Percentiles rank a stretch among this genome's conserved stretches.
These are phyloP conservation scores for Chenopodium formosanum DNA, from an alignment of 148 eudicot species.

Conservation along the genomic window DNA sequence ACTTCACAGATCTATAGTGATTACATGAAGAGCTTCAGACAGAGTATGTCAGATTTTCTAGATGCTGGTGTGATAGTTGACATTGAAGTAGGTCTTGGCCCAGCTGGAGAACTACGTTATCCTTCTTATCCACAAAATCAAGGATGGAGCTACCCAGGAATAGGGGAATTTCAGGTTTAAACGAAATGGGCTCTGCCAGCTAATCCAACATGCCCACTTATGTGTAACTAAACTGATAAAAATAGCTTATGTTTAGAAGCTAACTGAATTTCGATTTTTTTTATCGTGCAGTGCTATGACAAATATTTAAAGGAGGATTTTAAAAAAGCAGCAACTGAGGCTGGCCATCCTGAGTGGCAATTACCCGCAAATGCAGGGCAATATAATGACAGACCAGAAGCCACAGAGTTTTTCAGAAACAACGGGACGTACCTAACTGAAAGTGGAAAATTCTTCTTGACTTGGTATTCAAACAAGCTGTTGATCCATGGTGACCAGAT, in stretches of 20 bases:
- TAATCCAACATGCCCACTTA: not conserved
- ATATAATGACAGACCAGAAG: slow-evolving; percentile 62
- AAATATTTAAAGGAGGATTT: slow-evolving; percentile 69
- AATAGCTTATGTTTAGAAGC: not conserved
- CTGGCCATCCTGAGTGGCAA: slow-evolving; percentile 72
- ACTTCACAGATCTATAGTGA: slow-evolving; percentile 66
- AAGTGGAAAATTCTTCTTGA: slow-evolving; percentile 75
- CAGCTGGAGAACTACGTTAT: not conserved
- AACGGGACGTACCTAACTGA: slow-evolving; percentile 61
- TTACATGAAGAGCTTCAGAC: slow-evolving; percentile 77
- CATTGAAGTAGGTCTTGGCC: slow-evolving; percentile 39
- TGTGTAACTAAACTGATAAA: not conserved
- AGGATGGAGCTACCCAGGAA: not conserved
- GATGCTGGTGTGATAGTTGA: slow-evolving; percentile 54
- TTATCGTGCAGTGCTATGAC: slow-evolving; percentile 74
- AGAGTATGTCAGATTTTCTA: slow-evolving; percentile 63
- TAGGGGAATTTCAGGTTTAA: slow-evolving; percentile 82
- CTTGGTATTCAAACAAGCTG: slow-evolving; percentile 82
- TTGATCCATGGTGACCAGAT: slow-evolving; percentile 79
- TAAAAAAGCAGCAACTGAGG: slow-evolving; percentile 53
- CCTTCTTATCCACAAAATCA: not conserved
- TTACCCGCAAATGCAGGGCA: slow-evolving; percentile 69
- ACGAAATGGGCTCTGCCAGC: not conserved
- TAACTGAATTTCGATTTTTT: not conserved
- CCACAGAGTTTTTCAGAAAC: slow-evolving; percentile 58